Conservation (phyloP, 306 rosid species). For the Mimosa pudica region DNA sequence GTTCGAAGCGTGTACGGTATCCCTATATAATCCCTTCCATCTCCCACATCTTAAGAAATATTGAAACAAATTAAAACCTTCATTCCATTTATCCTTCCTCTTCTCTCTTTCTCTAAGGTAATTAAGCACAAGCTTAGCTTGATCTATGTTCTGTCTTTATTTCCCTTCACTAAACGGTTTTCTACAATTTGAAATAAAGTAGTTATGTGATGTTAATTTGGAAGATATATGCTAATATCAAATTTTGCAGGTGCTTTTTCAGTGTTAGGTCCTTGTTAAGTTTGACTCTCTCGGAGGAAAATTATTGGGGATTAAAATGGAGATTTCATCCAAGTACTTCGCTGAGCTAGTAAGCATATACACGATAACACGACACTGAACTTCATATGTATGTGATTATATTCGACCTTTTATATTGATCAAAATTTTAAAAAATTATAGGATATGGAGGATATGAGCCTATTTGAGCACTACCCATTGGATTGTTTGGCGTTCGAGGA, state of each 20-base stretch:
- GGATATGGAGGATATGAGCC: constrained; percentile 36
- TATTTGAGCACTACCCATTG: constrained; percentile 37
- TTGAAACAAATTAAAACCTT: neutral
- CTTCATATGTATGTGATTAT: neutral
- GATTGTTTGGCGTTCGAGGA: constrained; percentile 33
- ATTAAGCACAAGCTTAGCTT: neutral
- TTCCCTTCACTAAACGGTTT: neutral
- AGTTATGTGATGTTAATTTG: too few relatives aligned
- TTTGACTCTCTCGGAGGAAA: neutral
- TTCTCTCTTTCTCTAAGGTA: constrained; percentile 29
- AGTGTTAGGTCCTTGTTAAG: neutral
- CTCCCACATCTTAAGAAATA: constrained; percentile 4
- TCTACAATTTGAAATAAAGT: neutral
- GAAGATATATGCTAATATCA: neutral
- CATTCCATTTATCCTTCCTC: neutral
- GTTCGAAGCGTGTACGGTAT: constrained; percentile 36
- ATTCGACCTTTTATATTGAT: neutral
- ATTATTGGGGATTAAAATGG: neutral
- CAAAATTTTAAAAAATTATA: neutral
- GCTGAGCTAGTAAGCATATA: constrained; percentile 47
- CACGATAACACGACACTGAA: too few relatives aligned
- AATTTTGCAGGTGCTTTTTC: neutral
- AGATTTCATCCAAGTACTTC: constrained; percentile 39
- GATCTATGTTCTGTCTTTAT: neutral
- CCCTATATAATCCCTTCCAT: constrained; percentile 4